These are phyloP conservation scores for Hippophae gyantsensis DNA, from an alignment of 306 rosid genomes.

Conservation along the genomic window DNA sequence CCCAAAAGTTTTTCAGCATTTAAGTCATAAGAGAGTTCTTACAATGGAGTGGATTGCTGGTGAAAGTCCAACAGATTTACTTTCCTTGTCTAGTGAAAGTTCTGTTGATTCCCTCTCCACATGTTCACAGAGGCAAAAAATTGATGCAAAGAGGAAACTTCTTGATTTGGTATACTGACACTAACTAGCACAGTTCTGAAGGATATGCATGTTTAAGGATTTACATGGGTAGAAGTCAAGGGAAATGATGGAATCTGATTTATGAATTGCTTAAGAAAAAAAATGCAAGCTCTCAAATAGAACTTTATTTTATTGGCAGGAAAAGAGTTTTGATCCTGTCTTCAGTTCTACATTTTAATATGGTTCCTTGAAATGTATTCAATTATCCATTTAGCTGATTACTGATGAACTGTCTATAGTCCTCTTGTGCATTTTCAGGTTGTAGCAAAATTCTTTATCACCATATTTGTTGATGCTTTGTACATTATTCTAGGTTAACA, in stretches of 20 bases:
- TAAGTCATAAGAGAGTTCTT: constrained; percentile 75
- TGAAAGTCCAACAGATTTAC: constrained; percentile 79
- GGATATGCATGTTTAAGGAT: background rate
- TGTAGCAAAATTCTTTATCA: constrained; percentile 3
- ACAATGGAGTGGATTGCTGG: constrained; percentile 98
- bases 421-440: constrained; percentile 9
- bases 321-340: too few species aligned
- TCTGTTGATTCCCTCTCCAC: constrained; percentile 31
- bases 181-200: constrained; percentile 8
- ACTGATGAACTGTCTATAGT: background rate
- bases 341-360: too few species aligned
- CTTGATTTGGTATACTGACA: constrained; percentile 65
- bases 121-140: constrained; percentile 50
- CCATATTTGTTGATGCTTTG: constrained; percentile 10
- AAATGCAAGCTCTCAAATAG: too few species aligned
- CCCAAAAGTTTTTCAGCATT: constrained; percentile 58
- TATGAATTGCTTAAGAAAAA: background rate
- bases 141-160: constrained; percentile 74
- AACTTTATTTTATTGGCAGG: too few species aligned
- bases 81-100: constrained; percentile 47
- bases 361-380: background rate
- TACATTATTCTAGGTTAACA: constrained; percentile 53
- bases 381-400: background rate
- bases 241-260: background rate
- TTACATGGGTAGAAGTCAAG: background rate